Conservation (phyloP, 1,284 basidiomycete genomes). For the Boletus smithii region DNA sequence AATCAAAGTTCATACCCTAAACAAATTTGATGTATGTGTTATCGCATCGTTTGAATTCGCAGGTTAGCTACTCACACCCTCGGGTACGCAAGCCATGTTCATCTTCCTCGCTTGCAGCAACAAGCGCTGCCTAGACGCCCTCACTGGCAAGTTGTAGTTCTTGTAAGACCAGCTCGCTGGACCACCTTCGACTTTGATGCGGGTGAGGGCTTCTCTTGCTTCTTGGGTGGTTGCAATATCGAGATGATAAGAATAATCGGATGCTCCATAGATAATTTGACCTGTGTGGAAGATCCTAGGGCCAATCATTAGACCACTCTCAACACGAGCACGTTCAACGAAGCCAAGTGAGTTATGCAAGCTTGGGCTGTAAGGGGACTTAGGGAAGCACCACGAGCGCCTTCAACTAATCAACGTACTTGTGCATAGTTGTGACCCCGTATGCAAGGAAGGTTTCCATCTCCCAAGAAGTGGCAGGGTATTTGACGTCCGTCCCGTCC, state of each 20-base stretch:
- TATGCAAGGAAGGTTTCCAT: slow-evolving; percentile 71
- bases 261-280: slow-evolving; percentile 63
- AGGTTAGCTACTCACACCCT: slow-evolving; percentile 43
- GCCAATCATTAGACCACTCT: slow-evolving; percentile 63
- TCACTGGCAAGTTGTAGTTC: slow-evolving; percentile 67
- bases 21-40: background rate
- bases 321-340: slow-evolving; percentile 61
- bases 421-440: slow-evolving; percentile 74
- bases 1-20: slow-evolving; percentile 70
- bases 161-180: slow-evolving; percentile 69
- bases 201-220: slow-evolving; percentile 58
- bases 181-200: slow-evolving; percentile 70
- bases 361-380: slow-evolving; percentile 50
- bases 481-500: slow-evolving; percentile 48
- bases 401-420: slow-evolving; percentile 41
- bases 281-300: slow-evolving; percentile 71
- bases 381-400: background rate
- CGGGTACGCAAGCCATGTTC: slow-evolving; percentile 68
- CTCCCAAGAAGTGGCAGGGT: slow-evolving; percentile 69
- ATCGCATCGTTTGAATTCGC: background rate
- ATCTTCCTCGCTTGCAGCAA: slow-evolving; percentile 58
- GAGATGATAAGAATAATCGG: slow-evolving; percentile 48
- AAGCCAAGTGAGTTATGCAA: slow-evolving; percentile 57
- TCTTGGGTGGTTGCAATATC: slow-evolving; percentile 59
- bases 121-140: slow-evolving; percentile 66